These are phyloP conservation scores for Fusarium sp. DNA, from an alignment of 2,329 filamentous ascomycete species.

Conservation along the genomic window DNA sequence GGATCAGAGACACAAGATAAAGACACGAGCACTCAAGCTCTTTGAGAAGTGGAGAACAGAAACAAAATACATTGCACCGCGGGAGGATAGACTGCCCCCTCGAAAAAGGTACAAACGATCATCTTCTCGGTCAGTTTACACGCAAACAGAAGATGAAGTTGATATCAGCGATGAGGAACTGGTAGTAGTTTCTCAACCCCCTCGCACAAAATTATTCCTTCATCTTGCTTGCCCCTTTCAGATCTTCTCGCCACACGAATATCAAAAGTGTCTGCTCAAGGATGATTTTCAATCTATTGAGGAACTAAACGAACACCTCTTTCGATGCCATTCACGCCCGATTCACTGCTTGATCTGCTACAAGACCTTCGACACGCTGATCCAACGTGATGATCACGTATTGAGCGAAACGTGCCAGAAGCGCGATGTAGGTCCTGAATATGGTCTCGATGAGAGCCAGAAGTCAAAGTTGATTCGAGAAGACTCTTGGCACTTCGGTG, in stretches of 20 bases:
- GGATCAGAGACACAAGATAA: background rate
- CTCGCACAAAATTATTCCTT: background rate
- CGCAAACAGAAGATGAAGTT: background rate
- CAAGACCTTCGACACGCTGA: background rate
- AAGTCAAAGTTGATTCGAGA: background rate
- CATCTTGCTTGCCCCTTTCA: slow-evolving; percentile 7
- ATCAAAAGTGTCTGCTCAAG: background rate
- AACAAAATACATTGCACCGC: background rate
- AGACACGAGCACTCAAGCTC: background rate
- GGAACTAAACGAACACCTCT: background rate
- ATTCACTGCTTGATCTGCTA: background rate
- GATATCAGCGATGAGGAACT: background rate
- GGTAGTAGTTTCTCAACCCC: background rate
- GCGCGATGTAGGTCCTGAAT: background rate
- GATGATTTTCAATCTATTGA: background rate
- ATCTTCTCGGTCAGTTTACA: background rate
- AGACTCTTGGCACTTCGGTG: background rate
- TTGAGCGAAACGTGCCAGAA: background rate
- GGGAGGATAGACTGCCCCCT: background rate
- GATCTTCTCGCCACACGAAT: background rate
- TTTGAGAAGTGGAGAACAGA: background rate
- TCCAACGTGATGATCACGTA: slow-evolving; percentile 5
- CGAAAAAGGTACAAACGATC: background rate
- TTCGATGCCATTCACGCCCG: background rate
- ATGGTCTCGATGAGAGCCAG: background rate